phyloP scores from a whole-genome alignment of 768 basidiomycete species.

The Phaeotremella fagi region DNA sequence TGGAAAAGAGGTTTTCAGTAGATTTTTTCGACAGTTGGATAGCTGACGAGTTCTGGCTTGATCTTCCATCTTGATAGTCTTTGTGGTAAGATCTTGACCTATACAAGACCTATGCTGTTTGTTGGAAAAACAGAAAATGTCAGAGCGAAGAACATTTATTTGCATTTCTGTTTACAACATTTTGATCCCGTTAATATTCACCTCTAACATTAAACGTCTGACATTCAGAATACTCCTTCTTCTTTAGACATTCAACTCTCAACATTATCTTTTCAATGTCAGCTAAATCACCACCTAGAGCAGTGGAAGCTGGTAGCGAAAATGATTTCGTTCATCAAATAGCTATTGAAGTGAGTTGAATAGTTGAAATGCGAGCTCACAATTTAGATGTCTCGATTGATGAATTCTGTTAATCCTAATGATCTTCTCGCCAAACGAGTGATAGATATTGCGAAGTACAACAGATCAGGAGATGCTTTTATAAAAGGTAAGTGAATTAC shows the following conservation, averaged over 20 bases:
- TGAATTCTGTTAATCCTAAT: slow-evolving; percentile 78
- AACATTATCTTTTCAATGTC: slow-evolving; percentile 16
- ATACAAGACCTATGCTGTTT: background rate
- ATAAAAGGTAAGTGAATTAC: slow-evolving; percentile 59
- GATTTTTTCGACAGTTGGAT: slow-evolving; percentile 10
- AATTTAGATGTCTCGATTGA: slow-evolving; percentile 65
- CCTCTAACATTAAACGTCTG: background rate
- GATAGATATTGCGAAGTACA: slow-evolving; percentile 72
- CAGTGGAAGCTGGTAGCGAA: slow-evolving; percentile 9
- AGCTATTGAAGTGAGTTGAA: slow-evolving; percentile 46
- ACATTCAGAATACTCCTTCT: background rate
- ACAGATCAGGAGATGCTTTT: slow-evolving; percentile 58
- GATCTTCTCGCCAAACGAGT: slow-evolving; percentile 73
- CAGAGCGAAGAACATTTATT: background rate
- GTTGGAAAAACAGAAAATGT: background rate
- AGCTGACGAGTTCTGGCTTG: background rate
- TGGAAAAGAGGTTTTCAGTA: slow-evolving; percentile 2
- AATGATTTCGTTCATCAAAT: slow-evolving; percentile 46
- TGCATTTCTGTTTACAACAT: background rate
- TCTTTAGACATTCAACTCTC: background rate
- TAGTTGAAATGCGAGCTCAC: slow-evolving; percentile 60
- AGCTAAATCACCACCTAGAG: slow-evolving; percentile 12
- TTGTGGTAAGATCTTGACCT: background rate
- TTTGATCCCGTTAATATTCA: background rate
- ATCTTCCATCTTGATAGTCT: background rate